phyloP scores from a whole-genome alignment of 2,329 filamentous ascomycete genomes.

The Orbilia brochopaga region DNA sequence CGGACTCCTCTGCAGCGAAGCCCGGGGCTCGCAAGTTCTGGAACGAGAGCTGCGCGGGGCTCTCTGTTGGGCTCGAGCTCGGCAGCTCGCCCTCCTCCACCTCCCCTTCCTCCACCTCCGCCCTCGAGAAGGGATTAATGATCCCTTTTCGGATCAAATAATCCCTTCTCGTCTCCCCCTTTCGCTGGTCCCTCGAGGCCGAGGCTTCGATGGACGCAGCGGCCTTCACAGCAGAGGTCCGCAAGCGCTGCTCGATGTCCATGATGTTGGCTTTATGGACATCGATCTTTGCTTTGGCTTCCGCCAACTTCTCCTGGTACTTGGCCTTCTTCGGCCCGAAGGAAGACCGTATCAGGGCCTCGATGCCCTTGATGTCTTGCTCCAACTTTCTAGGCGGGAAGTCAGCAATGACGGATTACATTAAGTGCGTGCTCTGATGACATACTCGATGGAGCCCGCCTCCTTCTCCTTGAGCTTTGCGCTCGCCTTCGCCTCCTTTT shows the following conservation, averaged over 20 bases:
- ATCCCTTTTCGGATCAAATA: slow-evolving; percentile 95
- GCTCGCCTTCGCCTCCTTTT: slow-evolving; percentile 28
- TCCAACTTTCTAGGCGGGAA: slow-evolving; percentile 18
- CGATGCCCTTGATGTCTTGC: slow-evolving; percentile 12
- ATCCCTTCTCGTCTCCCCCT: slow-evolving; percentile 80
- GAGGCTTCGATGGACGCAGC: slow-evolving; percentile 60
- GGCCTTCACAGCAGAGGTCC: slow-evolving; percentile 70
- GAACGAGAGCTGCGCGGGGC: slow-evolving; percentile 74
- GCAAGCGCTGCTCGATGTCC: slow-evolving; percentile 81
- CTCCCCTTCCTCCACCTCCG: slow-evolving; percentile 69
- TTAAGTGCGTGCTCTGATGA: neutral
- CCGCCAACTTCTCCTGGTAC: slow-evolving; percentile 68
- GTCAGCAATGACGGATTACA: neutral
- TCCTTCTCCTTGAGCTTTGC: slow-evolving; percentile 35
- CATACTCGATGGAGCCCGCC: slow-evolving; percentile 16
- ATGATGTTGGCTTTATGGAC: slow-evolving; percentile 73
- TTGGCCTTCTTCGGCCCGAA: slow-evolving; percentile 33
- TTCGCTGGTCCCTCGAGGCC: slow-evolving; percentile 64
- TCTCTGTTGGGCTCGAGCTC: slow-evolving; percentile 74
- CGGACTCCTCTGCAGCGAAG: slow-evolving; percentile 65
- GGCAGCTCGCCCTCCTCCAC: slow-evolving; percentile 71
- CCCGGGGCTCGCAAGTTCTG: slow-evolving; percentile 75
- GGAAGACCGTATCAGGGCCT: slow-evolving; percentile 16
- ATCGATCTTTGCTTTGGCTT: slow-evolving; percentile 69
- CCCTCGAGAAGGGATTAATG: slow-evolving; percentile 90